Conservation (phyloP, 495 filamentous ascomycete species). For the Hyaloscypha bicolor region DNA sequence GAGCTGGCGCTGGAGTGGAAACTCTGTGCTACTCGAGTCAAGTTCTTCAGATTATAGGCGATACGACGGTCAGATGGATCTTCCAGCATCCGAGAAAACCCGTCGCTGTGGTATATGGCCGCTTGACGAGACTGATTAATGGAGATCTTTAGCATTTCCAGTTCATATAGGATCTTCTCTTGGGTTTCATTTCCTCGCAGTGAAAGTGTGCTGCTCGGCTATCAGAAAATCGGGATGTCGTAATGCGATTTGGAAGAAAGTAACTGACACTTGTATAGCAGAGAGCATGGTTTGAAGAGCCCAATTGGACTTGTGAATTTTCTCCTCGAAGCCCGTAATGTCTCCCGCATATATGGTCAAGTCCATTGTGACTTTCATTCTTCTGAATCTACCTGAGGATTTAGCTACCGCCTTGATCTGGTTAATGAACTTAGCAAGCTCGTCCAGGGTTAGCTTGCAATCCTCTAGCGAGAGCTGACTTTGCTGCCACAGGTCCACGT, state of each 20-base stretch:
- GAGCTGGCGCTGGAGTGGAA: not conserved
- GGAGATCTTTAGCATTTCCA: not conserved
- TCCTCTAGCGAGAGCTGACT: not conserved
- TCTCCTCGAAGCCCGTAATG: not conserved
- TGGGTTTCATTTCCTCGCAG: not conserved
- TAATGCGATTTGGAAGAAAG: too few relatives aligned
- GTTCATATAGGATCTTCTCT: not conserved
- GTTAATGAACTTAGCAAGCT: not conserved
- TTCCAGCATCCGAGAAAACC: not conserved
- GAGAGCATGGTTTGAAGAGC: not conserved
- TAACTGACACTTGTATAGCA: not conserved
- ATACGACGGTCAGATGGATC: not conserved
- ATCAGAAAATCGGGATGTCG: not conserved
- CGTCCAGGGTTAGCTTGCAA: not conserved
- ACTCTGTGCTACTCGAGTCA: not conserved
- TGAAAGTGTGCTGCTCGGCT: not conserved
- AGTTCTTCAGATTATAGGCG: not conserved
- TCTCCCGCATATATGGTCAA: not conserved
- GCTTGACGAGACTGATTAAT: not conserved
- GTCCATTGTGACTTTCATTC: not conserved
- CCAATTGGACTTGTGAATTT: slow-evolving; percentile 1
- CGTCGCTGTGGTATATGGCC: not conserved
- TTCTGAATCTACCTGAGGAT: not conserved
- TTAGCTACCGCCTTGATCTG: not conserved
- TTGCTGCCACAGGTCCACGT: not conserved